Conservation (phyloP, 2,329 filamentous ascomycete species). For the Botrytis fragariae region DNA sequence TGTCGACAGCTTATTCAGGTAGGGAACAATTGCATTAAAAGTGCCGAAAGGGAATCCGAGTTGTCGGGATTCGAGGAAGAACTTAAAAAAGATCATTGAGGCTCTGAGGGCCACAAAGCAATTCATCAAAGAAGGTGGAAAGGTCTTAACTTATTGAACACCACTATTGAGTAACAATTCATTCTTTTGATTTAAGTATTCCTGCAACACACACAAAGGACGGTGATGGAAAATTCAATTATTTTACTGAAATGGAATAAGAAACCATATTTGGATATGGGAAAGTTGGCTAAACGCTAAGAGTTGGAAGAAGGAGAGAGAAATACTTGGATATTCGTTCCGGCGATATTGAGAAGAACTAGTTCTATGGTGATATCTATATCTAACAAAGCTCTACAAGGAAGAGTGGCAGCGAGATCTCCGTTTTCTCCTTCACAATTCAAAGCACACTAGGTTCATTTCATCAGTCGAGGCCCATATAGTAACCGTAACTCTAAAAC, state of each 20-base stretch:
- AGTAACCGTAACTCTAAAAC: neutral
- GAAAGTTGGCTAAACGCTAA: neutral
- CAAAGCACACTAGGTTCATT: neutral
- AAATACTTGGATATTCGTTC: neutral
- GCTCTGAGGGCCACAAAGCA: too few relatives aligned
- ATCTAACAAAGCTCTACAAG: neutral
- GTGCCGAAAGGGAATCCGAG: neutral
- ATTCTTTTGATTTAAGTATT: too few relatives aligned
- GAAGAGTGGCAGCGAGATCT: neutral
- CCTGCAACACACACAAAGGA: neutral
- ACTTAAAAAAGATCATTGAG: too few relatives aligned
- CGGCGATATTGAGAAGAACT: neutral
- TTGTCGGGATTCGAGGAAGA: neutral
- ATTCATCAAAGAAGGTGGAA: too few relatives aligned
- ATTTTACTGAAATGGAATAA: neutral
- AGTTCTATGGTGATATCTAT: neutral
- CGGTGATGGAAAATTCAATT: neutral
- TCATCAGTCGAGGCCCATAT: neutral
- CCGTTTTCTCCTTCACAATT: neutral
- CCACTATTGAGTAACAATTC: too few relatives aligned
- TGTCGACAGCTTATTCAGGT: neutral
- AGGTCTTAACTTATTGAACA: too few relatives aligned
- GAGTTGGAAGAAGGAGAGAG: neutral
- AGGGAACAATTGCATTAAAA: neutral
- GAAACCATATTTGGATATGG: neutral